Conservation (phyloP, 2,329 filamentous ascomycete species). For the Sporothrix inflata region DNA sequence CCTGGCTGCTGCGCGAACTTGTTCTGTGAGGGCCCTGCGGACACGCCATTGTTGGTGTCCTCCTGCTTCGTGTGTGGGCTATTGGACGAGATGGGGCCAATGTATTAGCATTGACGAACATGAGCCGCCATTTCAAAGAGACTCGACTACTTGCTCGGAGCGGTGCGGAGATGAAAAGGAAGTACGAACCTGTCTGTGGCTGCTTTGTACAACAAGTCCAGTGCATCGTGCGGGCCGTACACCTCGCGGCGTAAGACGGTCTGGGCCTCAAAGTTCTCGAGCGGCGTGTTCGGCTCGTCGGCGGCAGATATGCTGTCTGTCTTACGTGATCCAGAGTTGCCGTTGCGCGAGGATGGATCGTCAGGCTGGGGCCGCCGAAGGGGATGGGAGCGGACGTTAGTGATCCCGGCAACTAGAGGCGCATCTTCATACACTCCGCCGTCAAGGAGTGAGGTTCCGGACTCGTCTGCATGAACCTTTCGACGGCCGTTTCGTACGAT, state of each 20-base stretch:
- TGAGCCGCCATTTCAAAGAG: not conserved
- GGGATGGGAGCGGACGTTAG: slow-evolving; percentile 66
- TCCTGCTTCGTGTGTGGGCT: slow-evolving; percentile 28
- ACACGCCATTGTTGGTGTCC: not conserved
- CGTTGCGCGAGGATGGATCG: slow-evolving; percentile 40
- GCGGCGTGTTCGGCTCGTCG: slow-evolving; percentile 61
- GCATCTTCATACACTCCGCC: slow-evolving; percentile 54
- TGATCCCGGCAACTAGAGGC: slow-evolving; percentile 68
- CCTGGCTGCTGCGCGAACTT: slow-evolving; percentile 4
- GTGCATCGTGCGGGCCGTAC: slow-evolving; percentile 88
- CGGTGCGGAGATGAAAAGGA: not conserved
- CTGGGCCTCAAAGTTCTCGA: slow-evolving; percentile 68
- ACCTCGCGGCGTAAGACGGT: slow-evolving; percentile 71
- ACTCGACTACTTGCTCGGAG: not conserved
- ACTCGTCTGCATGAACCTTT: slow-evolving; percentile 56
- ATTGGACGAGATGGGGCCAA: not conserved
- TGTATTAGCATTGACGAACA: not conserved
- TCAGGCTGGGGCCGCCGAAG: slow-evolving; percentile 60
- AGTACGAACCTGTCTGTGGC: slow-evolving; percentile 60
- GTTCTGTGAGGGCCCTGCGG: slow-evolving; percentile 1
- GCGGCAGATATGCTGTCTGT: slow-evolving; percentile 44
- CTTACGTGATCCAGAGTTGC: slow-evolving; percentile 39
- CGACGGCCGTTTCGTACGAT: slow-evolving; percentile 75
- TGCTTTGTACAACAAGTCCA: slow-evolving; percentile 89
- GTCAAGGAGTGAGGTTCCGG: slow-evolving; percentile 42